Evolutionary conservation across 352 stramenopile genomes (phyloP).

Genomic region (Phytophthora tentaculata): DNA sequence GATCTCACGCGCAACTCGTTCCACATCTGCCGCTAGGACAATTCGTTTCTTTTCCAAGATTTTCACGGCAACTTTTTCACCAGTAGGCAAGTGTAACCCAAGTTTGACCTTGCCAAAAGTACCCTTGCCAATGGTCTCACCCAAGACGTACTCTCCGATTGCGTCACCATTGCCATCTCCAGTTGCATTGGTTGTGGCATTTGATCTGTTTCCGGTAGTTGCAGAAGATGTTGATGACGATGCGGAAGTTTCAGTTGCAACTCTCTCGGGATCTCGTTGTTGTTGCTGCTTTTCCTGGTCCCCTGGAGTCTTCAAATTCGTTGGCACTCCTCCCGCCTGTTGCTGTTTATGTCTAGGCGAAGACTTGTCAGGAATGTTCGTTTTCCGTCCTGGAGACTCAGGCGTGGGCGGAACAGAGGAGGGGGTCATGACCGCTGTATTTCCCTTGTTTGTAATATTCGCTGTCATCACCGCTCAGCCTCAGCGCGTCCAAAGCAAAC

Average conservation of each 20-base stretch:
- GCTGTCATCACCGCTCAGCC: constrained; percentile 31
- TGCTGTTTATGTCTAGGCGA: constrained; percentile 31
- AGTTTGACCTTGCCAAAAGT: constrained; percentile 95
- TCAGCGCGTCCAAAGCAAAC: background rate
- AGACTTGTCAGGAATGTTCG: constrained; percentile 27
- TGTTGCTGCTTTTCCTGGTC: constrained; percentile 28
- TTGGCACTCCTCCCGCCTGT: constrained; percentile 14
- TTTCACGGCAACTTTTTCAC: constrained; percentile 93
- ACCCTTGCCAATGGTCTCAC: constrained; percentile 92
- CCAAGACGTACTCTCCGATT: constrained; percentile 90
- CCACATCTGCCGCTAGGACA: constrained; percentile 87
- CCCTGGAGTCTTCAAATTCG: constrained; percentile 4
- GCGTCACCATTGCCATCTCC: constrained; percentile 45
- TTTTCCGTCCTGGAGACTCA: constrained; percentile 24
- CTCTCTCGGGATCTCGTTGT: constrained; percentile 27
- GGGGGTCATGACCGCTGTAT: constrained; percentile 31
- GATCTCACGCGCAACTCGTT: constrained; percentile 92
- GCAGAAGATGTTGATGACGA: constrained; percentile 1
- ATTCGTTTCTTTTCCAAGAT: constrained; percentile 94
- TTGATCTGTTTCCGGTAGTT: constrained; percentile 8
- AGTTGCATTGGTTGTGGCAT: constrained; percentile 1
- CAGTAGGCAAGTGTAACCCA: constrained; percentile 87
- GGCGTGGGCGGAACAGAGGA: constrained; percentile 21
- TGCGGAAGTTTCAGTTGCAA: constrained; percentile 8
- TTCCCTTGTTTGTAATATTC: constrained; percentile 29